Conservation (phyloP, 768 basidiomycete species). For the Leucosporidium scottii region DNA sequence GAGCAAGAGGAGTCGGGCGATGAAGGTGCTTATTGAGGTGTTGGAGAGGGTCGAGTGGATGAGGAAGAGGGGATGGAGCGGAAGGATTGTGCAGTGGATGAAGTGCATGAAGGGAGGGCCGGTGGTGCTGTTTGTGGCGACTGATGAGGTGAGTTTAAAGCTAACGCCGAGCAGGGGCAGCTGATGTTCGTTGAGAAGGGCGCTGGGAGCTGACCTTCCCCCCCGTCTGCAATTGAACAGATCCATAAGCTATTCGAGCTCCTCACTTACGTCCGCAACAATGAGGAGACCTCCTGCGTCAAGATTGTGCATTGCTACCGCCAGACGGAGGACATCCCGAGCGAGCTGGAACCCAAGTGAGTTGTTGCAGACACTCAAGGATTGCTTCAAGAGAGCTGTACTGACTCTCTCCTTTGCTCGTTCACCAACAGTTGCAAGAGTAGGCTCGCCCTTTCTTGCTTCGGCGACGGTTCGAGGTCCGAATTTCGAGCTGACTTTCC, state of each 20-base stretch:
- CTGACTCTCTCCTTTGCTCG: too few relatives aligned
- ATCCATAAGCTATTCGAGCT: conserved; percentile 60
- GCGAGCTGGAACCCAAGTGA: conserved; percentile 63
- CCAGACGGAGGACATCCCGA: conserved; percentile 52
- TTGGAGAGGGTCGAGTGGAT: conserved; percentile 53
- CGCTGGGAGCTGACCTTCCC: too few relatives aligned
- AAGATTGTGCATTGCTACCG: conserved; percentile 64
- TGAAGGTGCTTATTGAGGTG: conserved; percentile 56
- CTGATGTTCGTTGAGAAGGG: too few relatives aligned
- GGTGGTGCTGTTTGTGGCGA: conserved; percentile 57
- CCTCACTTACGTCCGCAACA: conserved; percentile 58
- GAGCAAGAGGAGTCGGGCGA: conserved; percentile 53
- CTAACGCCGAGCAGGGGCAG: background rate
- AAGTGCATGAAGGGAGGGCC: conserved; percentile 50
- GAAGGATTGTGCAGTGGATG: conserved; percentile 48
- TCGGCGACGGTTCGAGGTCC: too few relatives aligned
- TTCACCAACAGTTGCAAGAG: background rate
- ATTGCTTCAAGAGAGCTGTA: too few relatives aligned
- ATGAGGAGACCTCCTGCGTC: conserved; percentile 63
- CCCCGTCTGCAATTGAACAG: too few relatives aligned
- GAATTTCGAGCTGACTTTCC: too few relatives aligned
- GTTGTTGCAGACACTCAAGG: conserved; percentile 56
- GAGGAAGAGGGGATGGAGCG: conserved; percentile 45
- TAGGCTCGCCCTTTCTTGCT: background rate
- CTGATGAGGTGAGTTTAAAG: conserved; percentile 53